Evolutionary conservation across 208 protist genomes (phyloP), one percentile per base, ranked within the genome.

Genomic region (Spongospora subterranea): DNA sequence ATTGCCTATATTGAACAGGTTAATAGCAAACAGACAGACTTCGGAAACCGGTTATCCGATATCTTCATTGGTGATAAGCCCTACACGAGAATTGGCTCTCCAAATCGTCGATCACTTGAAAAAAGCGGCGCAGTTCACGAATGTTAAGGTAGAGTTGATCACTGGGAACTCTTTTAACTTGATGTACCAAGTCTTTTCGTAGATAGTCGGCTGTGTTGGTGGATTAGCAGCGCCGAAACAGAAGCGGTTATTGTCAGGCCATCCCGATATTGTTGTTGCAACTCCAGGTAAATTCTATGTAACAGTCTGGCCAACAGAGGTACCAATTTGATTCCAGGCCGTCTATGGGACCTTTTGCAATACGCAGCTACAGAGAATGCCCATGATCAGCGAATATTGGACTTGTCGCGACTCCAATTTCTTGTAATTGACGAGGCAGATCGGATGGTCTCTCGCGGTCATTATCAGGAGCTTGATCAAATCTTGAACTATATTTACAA

Each of bases 341-440:
- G 89, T 35, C 1, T 88, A 17, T 90, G 82, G 89, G 91, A 93
- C 32, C 24, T 94, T 0, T 92, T 93, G 40, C 0, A 0, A n/a
- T 0, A 60, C 0, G 91, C 45, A 29, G 50, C 13, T 24, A 24
- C 50, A 29, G 50, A 60, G 6, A 6, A 6, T 60, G 50, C 6
- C 24, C 50, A 29, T 50, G 35, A 66, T n/a, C 6, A 0, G 38
- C 39, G 91, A 32, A 24, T 93, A 20, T 50, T 6, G 54, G 90
- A 93, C 43, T 90, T 93, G 76, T 65, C 11, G 24, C 20, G 0
- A 39, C 45, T 93, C 0, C 71, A 43, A 29, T 88, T 88, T 53
- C 45, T 93, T 32, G 92, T 93, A 6, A 39, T 93, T 46, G 92
- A 93, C 40, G 92, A 93, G 29, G 91, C 92, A 32, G 92, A 93